A percentile compares a stretch with the other conserved stretches of the same genome.
Evolutionary conservation across 2,329 filamentous ascomycete species (phyloP).

Genomic region (Tolypocladium paradoxum): DNA sequence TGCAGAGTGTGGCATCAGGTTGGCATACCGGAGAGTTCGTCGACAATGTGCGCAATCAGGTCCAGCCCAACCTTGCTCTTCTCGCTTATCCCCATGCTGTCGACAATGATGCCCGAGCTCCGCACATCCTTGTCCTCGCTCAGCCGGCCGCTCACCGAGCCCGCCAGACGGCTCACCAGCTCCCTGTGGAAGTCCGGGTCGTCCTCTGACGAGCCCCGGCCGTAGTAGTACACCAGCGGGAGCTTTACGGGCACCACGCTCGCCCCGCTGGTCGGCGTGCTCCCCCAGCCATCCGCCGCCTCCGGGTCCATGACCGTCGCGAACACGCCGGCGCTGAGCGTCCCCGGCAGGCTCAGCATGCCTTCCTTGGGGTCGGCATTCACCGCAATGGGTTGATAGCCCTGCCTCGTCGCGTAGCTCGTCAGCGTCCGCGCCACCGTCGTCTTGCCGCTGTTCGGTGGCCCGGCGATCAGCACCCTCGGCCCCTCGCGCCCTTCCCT

Average conservation of each 20-base stretch:
- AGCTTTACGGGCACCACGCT: conserved; percentile 83
- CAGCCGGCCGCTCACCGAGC: conserved; percentile 66
- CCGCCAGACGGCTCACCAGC: conserved; percentile 64
- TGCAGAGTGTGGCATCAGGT: not conserved
- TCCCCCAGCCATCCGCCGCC: conserved; percentile 75
- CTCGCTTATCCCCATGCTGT: conserved; percentile 63
- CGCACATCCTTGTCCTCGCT: conserved; percentile 64
- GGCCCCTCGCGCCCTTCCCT: conserved; percentile 48
- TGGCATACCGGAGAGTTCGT: conserved; percentile 39
- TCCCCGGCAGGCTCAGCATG: conserved; percentile 67
- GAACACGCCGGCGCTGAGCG: conserved; percentile 76
- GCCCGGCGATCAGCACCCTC: conserved; percentile 73
- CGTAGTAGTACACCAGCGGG: conserved; percentile 84
- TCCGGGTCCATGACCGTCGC: conserved; percentile 76
- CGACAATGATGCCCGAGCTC: conserved; percentile 71
- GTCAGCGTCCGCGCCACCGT: conserved; percentile 67
- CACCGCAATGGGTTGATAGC: conserved; percentile 67
- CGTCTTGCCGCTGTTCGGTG: conserved; percentile 72
- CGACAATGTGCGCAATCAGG: conserved; percentile 63
- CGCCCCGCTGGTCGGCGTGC: conserved; percentile 81
- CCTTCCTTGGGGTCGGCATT: conserved; percentile 79
- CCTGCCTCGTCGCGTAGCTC: conserved; percentile 66
- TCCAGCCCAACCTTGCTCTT: conserved; percentile 61
- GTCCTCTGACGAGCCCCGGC: conserved; percentile 60
- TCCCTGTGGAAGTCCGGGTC: conserved; percentile 63